A percentile compares a stretch with the other conserved stretches of the same genome.
Evolutionary conservation across 345 rosid genomes (phyloP).

Genomic region (Syzygium grande): DNA sequence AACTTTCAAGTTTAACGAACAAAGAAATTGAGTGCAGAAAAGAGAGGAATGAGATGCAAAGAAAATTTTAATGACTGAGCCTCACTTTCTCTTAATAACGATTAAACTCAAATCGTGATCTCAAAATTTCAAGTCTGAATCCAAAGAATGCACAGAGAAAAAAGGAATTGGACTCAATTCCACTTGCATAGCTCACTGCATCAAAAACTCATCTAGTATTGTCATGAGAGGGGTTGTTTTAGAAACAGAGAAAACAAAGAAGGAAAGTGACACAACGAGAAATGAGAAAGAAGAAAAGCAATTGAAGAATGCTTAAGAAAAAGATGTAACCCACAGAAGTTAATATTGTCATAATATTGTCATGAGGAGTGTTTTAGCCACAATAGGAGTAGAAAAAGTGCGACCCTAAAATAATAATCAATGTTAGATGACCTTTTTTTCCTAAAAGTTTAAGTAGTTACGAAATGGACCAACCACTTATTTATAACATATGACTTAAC

Average conservation of each 20-base stretch:
- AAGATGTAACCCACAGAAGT: background rate
- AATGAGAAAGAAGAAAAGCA: background rate
- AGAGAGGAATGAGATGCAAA: too few species aligned
- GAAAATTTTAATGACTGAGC: too few species aligned
- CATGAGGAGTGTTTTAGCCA: background rate
- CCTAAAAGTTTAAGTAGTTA: background rate
- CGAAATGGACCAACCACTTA: accelerated
- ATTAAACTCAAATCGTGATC: too few species aligned
- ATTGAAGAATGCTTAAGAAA: background rate
- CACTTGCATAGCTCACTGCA: background rate
- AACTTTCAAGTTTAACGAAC: too few species aligned
- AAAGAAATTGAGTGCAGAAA: too few species aligned
- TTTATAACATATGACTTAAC: background rate
- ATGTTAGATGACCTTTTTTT: background rate
- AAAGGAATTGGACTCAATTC: too few species aligned
- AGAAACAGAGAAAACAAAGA: background rate
- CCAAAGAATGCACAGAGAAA: too few species aligned
- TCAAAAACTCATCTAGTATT: background rate
- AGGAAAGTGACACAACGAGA: background rate
- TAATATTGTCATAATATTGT: background rate
- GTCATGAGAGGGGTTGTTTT: background rate
- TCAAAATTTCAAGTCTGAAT: too few species aligned
- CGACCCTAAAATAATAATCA: background rate
- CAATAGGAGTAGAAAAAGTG: background rate
- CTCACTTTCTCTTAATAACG: too few species aligned